phyloP scores from a whole-genome alignment of 306 rosid species.

The Fagus crenata region DNA sequence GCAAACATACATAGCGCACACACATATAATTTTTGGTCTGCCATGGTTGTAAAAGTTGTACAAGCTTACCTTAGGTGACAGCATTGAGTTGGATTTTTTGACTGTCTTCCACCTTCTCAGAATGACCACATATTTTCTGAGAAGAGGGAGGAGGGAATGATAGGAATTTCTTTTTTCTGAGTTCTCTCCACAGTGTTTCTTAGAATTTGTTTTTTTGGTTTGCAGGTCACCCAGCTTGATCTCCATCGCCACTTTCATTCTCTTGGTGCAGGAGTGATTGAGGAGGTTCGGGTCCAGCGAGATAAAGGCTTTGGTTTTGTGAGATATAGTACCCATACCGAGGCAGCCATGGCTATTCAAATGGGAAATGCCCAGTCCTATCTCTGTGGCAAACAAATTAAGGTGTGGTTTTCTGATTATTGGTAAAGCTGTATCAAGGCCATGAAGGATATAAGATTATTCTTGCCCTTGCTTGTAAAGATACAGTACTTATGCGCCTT shows the following conservation, averaged over 20 bases:
- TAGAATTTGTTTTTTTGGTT: slow-evolving; percentile 14
- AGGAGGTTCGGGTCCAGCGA: slow-evolving; percentile 95
- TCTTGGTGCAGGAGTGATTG: slow-evolving; percentile 92
- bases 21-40: background rate
- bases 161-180: background rate
- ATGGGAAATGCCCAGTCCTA: slow-evolving; percentile 75
- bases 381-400: slow-evolving; percentile 77
- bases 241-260: slow-evolving; percentile 89
- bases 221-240: slow-evolving; percentile 78
- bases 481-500: too few species aligned
- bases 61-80: background rate
- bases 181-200: background rate
- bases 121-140: background rate
- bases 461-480: background rate
- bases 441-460: background rate
- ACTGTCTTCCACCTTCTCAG: background rate
- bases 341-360: slow-evolving; percentile 97
- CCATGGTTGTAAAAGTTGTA: background rate
- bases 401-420: slow-evolving; percentile 49
- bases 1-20: background rate
- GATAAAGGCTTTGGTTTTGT: slow-evolving; percentile 99
- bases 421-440: background rate
- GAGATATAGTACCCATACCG: slow-evolving; percentile 76
- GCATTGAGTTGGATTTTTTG: slow-evolving; percentile 11
- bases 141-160: background rate